phyloP scores from a whole-genome alignment of 306 rosid genomes.

The Senna siamea region DNA sequence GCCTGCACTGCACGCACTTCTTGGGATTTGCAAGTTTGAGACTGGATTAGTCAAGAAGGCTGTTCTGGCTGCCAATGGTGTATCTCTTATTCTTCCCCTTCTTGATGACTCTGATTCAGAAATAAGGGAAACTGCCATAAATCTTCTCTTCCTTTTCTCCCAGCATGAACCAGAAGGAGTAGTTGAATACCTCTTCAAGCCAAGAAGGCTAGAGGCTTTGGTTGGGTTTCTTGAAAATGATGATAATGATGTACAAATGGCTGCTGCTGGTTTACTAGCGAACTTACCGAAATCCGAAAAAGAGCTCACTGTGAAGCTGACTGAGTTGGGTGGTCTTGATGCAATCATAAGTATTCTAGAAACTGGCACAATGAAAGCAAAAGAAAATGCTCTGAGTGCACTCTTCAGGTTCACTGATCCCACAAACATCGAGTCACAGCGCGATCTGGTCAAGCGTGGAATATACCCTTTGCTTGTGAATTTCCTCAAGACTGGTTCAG shows the following conservation, averaged over 20 bases:
- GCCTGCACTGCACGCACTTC: slow-evolving; percentile 72
- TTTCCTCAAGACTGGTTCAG: slow-evolving; percentile 58
- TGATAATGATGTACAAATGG: slow-evolving; percentile 71
- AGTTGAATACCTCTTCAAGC: slow-evolving; percentile 80
- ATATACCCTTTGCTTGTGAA: slow-evolving; percentile 73
- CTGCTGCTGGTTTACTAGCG: slow-evolving; percentile 85
- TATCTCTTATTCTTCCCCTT: slow-evolving; percentile 70
- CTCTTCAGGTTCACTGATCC: slow-evolving; percentile 92
- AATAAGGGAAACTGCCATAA: slow-evolving; percentile 67
- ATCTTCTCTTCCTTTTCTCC: slow-evolving; percentile 74
- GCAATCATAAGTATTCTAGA: slow-evolving; percentile 68
- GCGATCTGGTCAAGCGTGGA: slow-evolving; percentile 62
- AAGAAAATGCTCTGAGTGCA: slow-evolving; percentile 87
- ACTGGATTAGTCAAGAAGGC: slow-evolving; percentile 73
- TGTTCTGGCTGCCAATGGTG: slow-evolving; percentile 67
- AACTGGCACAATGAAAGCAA: slow-evolving; percentile 70
- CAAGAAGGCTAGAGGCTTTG: slow-evolving; percentile 86
- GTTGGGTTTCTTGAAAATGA: slow-evolving; percentile 77
- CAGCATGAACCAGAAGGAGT: slow-evolving; percentile 83
- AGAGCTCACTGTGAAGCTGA: slow-evolving; percentile 61
- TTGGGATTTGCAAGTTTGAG: slow-evolving; percentile 77
- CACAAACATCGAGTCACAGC: slow-evolving; percentile 63
- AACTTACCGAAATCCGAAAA: slow-evolving; percentile 78
- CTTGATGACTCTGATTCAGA: slow-evolving; percentile 77
- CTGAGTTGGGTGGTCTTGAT: slow-evolving; percentile 68